These are phyloP conservation scores for Lactarius trivialis DNA, from an alignment of 768 basidiomycete genomes.

Conservation along the genomic window DNA sequence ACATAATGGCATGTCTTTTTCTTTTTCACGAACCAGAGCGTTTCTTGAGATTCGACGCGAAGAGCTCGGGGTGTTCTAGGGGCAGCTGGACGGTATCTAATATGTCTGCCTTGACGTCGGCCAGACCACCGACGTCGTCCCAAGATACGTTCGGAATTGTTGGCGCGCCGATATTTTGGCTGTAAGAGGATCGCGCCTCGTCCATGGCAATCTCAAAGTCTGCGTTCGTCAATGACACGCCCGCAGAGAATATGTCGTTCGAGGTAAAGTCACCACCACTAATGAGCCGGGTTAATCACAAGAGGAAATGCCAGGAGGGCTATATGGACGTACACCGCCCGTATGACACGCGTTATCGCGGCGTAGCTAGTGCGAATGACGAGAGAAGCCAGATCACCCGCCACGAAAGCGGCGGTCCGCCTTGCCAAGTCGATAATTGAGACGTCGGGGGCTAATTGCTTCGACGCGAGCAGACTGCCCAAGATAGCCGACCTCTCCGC, in stretches of 20 bases:
- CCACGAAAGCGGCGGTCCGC: conserved; percentile 87
- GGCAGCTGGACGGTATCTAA: conserved; percentile 94
- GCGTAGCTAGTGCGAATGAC: conserved; percentile 50
- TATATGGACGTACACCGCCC: not conserved
- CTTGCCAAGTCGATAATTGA: conserved; percentile 64
- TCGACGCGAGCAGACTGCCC: conserved; percentile 35
- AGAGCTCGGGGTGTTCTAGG: conserved; percentile 83
- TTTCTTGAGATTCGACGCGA: conserved; percentile 88
- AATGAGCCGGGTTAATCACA: not conserved
- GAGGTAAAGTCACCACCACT: conserved; percentile 25
- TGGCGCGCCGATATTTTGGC: conserved; percentile 93
- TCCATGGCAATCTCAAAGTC: conserved; percentile 73
- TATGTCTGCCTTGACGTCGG: conserved; percentile 83
- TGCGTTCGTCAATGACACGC: conserved; percentile 41
- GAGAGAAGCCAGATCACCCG: conserved; percentile 71
- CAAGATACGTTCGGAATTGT: conserved; percentile 93
- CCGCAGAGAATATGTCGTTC: conserved; percentile 32
- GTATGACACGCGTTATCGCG: conserved; percentile 44
- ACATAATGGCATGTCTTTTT: not conserved
- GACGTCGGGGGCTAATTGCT: conserved; percentile 64
- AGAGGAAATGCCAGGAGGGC: not conserved
- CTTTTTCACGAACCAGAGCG: conserved; percentile 63
- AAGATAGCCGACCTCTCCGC: conserved; percentile 61
- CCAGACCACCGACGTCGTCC: conserved; percentile 96
- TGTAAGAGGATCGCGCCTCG: conserved; percentile 69